Conservation (phyloP, 495 filamentous ascomycete species). For the Aspergillus baeticus region DNA sequence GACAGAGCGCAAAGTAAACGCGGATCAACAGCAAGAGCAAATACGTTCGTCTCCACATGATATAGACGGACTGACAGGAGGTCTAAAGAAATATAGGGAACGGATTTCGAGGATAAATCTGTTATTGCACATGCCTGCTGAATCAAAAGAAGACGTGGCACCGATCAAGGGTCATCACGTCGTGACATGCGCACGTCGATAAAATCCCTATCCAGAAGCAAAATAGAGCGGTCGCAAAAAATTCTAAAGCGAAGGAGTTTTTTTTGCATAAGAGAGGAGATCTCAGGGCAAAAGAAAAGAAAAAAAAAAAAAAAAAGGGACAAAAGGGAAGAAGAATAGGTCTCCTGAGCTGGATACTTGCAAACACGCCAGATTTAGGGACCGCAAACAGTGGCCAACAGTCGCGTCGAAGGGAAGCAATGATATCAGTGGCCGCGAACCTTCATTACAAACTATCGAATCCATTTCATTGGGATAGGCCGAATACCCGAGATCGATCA, state of each 20-base stretch:
- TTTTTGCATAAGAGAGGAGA: slow-evolving; percentile 1
- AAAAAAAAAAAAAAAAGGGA: slow-evolving; percentile 7
- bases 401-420: slow-evolving; percentile 10
- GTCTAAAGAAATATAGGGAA: slow-evolving; percentile 2
- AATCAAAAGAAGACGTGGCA: not conserved
- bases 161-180: slow-evolving; percentile 15
- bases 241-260: slow-evolving; percentile 7
- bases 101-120: slow-evolving; percentile 3
- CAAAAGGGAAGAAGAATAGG: slow-evolving; percentile 10
- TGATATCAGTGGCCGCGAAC: slow-evolving; percentile 10
- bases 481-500: not conserved
- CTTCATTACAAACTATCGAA: slow-evolving; percentile 2
- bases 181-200: not conserved
- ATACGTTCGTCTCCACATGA: slow-evolving; percentile 91
- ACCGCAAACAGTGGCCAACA: not conserved
- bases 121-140: slow-evolving; percentile 17
- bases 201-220: slow-evolving; percentile 7
- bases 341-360: not conserved
- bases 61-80: slow-evolving; percentile 14
- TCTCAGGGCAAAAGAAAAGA: slow-evolving; percentile 4
- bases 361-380: not conserved
- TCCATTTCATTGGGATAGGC: not conserved
- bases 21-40: slow-evolving; percentile 80
- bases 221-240: not conserved
- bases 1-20: slow-evolving; percentile 88